Evolutionary conservation across 306 rosid genomes (phyloP).

Genomic region (Sesbania bispinosa): DNA sequence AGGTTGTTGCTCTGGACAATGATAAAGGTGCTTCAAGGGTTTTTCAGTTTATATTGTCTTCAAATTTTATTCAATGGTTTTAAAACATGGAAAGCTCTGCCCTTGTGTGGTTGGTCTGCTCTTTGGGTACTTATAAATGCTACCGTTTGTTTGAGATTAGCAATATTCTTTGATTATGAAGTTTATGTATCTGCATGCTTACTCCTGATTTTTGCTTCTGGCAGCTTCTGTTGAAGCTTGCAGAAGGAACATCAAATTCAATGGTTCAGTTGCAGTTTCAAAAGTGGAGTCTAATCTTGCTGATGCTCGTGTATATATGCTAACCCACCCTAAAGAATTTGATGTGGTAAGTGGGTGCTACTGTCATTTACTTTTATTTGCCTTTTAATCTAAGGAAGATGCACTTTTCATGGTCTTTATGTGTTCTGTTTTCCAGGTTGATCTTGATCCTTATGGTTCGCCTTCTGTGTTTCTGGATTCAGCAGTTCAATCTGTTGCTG

Average conservation of each 20-base stretch:
- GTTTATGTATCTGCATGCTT: conserved; percentile 20
- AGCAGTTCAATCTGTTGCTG: conserved; percentile 91
- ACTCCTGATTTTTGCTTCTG: conserved; percentile 14
- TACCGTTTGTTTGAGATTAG: not conserved
- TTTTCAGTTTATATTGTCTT: not conserved
- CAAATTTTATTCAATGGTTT: not conserved
- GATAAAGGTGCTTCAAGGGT: conserved; percentile 62
- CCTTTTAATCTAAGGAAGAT: not conserved
- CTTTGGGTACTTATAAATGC: not conserved
- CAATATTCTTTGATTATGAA: conserved; percentile 11
- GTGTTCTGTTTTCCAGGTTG: conserved; percentile 66
- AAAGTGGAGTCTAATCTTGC: conserved; percentile 95
- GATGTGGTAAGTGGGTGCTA: conserved; percentile 69
- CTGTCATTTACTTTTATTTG: not conserved
- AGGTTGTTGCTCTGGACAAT: conserved; percentile 93
- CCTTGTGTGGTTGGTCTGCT: not conserved
- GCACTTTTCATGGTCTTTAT: conserved; percentile 1
- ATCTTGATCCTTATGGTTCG: conserved; percentile 98
- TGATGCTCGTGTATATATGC: conserved; percentile 96
- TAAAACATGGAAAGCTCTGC: not conserved
- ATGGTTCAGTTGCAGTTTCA: conserved; percentile 80
- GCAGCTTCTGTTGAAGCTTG: conserved; percentile 93
- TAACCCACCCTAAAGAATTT: conserved; percentile 87
- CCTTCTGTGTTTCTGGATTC: conserved; percentile 97
- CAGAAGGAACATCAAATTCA: conserved; percentile 91